Evolutionary conservation across 192 early-diverging fungal species (phyloP).

Genomic region (Backusella liffmaniae): DNA sequence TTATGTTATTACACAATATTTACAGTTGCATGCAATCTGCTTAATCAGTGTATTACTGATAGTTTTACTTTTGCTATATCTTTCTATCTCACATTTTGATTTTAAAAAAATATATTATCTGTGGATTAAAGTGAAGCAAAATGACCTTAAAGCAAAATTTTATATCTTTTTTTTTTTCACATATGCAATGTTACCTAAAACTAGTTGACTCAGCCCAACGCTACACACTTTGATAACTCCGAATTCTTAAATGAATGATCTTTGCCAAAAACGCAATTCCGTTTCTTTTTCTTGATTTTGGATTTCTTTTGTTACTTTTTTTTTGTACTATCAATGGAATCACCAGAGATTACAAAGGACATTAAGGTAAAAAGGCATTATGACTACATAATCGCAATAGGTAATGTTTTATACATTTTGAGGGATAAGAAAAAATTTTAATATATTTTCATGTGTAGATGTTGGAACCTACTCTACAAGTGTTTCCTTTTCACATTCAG

Average conservation of each 20-base stretch:
- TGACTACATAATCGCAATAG: neutral
- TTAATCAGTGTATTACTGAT: neutral
- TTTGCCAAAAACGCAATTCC: too few relatives aligned
- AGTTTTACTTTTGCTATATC: neutral
- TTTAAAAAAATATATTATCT: neutral
- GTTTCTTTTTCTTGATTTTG: too few relatives aligned
- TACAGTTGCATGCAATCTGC: neutral
- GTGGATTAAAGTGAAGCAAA: neutral
- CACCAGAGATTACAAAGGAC: neutral
- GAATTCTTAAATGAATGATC: neutral
- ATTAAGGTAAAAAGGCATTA: neutral
- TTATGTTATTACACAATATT: neutral
- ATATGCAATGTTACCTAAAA: neutral
- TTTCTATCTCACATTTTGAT: neutral
- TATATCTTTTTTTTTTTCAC: neutral
- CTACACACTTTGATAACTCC: neutral
- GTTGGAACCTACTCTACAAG: neutral
- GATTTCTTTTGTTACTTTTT: neutral
- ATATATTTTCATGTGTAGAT: neutral
- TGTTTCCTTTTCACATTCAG: neutral
- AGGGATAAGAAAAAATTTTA: neutral
- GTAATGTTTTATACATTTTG: neutral
- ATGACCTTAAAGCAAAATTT: neutral
- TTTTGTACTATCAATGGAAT: neutral
- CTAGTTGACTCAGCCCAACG: neutral